Evolutionary conservation across 495 filamentous ascomycete species (phyloP).

Genomic region (Penicillium crystallinum): DNA sequence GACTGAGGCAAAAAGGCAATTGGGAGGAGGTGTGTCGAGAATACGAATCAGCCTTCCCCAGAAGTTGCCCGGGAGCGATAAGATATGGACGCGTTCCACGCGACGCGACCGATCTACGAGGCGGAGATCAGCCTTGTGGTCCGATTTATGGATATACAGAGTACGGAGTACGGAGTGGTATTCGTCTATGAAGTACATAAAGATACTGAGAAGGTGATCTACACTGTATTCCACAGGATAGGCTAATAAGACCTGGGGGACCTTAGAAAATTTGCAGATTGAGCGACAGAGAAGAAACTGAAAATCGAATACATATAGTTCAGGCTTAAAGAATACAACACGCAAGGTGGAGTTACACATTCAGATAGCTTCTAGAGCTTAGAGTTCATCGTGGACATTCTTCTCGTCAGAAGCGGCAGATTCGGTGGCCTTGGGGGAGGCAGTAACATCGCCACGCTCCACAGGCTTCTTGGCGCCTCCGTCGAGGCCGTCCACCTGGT

Average conservation of each 20-base stretch:
- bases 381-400: slow-evolving; percentile 41
- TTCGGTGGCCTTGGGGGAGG: slow-evolving; percentile 23
- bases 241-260: no score
- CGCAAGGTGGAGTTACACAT: slow-evolving; percentile 16
- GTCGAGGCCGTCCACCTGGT: slow-evolving; percentile 62
- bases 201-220: no score
- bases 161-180: no score
- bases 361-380: slow-evolving; percentile 16
- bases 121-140: neutral
- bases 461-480: slow-evolving; percentile 41
- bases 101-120: slow-evolving; percentile 8
- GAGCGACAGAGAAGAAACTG: neutral
- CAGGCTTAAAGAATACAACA: slow-evolving; percentile 16
- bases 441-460: slow-evolving; percentile 25
- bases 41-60: neutral
- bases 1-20: neutral
- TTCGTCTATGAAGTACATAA: no score
- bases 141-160: no score
- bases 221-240: no score
- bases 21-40: slow-evolving; percentile 1
- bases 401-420: slow-evolving; percentile 28
- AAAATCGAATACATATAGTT: slow-evolving; percentile 8
- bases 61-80: slow-evolving; percentile 1
- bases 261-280: neutral
- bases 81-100: slow-evolving; percentile 16